Evolutionary conservation across 164 flowering plant genomes (phyloP).

Genomic region (Kalanchoe fedtschenkoi): DNA sequence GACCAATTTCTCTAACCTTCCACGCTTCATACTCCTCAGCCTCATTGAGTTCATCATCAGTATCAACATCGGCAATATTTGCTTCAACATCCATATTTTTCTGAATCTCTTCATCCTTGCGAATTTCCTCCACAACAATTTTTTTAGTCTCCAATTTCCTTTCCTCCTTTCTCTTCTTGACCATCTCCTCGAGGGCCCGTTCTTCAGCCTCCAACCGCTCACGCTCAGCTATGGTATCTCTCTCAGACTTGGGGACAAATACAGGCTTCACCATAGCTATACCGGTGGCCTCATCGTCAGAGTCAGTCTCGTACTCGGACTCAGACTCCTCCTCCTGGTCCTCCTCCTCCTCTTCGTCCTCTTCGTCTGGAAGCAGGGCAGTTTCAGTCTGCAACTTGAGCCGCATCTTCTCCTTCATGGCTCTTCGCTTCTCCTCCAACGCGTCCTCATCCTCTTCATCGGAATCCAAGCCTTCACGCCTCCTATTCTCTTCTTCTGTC

Average conservation of each 20-base stretch:
- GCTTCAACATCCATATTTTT: slow-evolving; percentile 64
- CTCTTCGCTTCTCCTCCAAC: slow-evolving; percentile 58
- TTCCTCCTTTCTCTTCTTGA: slow-evolving; percentile 49
- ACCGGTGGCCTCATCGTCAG: slow-evolving; percentile 58
- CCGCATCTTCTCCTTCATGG: slow-evolving; percentile 51
- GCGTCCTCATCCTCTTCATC: slow-evolving; percentile 84
- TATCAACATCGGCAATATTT: slow-evolving; percentile 65
- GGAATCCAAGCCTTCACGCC: slow-evolving; percentile 46
- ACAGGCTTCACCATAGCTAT: slow-evolving; percentile 84
- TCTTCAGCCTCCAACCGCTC: slow-evolving; percentile 80
- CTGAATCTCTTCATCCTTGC: slow-evolving; percentile 59
- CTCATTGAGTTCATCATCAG: slow-evolving; percentile 83
- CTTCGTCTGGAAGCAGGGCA: slow-evolving; percentile 37
- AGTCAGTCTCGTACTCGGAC: slow-evolving; percentile 91
- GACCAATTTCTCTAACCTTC: slow-evolving; percentile 82
- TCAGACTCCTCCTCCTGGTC: slow-evolving; percentile 62
- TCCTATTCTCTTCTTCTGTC: slow-evolving; percentile 56
- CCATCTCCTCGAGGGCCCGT: slow-evolving; percentile 52
- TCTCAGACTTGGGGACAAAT: slow-evolving; percentile 72
- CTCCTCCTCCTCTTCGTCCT: slow-evolving; percentile 49
- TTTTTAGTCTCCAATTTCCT: slow-evolving; percentile 64
- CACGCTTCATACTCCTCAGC: slow-evolving; percentile 93
- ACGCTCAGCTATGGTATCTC: slow-evolving; percentile 82
- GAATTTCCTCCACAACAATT: slow-evolving; percentile 64
- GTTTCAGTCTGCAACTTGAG: slow-evolving; percentile 46